Percentiles rank a stretch among this genome's conserved stretches.
These are phyloP conservation scores for Teunomyces aglyptinius DNA, from an alignment of 805 yeast species.

Conservation along the genomic window DNA sequence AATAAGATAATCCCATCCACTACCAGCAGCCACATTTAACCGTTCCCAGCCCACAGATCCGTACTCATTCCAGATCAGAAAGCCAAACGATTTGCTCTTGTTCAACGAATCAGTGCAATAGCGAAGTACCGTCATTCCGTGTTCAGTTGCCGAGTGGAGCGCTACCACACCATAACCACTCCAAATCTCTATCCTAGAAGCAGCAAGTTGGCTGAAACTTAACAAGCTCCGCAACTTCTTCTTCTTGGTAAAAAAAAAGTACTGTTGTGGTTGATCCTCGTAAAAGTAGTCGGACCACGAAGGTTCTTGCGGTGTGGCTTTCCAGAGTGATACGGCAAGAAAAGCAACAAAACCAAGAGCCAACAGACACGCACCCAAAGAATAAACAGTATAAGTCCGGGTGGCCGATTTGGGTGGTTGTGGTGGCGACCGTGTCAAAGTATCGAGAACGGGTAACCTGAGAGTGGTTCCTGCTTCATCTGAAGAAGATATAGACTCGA, in stretches of 20 bases:
- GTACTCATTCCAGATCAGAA: neutral
- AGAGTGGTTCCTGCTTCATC: neutral
- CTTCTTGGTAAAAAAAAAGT: slow-evolving; percentile 5
- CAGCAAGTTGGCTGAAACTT: neutral
- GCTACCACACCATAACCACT: neutral
- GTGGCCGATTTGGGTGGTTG: neutral
- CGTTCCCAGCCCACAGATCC: neutral
- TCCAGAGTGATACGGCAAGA: neutral
- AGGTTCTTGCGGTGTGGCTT: neutral
- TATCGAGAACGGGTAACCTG: neutral
- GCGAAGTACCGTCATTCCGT: too few species aligned
- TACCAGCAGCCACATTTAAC: neutral
- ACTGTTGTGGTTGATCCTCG: slow-evolving; percentile 3
- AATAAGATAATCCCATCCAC: neutral
- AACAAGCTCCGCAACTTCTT: neutral
- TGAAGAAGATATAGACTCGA: neutral
- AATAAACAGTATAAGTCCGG: neutral
- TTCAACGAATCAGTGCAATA: too few species aligned
- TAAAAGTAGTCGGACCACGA: slow-evolving; percentile 1
- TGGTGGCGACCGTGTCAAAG: neutral
- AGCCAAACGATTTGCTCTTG: too few species aligned
- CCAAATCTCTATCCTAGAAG: neutral
- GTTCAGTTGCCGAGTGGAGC: too few species aligned
- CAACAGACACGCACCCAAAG: neutral
- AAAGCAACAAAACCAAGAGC: neutral